Conservation (phyloP, 1,284 basidiomycete genomes). For the Nidula niveotomentosa region DNA sequence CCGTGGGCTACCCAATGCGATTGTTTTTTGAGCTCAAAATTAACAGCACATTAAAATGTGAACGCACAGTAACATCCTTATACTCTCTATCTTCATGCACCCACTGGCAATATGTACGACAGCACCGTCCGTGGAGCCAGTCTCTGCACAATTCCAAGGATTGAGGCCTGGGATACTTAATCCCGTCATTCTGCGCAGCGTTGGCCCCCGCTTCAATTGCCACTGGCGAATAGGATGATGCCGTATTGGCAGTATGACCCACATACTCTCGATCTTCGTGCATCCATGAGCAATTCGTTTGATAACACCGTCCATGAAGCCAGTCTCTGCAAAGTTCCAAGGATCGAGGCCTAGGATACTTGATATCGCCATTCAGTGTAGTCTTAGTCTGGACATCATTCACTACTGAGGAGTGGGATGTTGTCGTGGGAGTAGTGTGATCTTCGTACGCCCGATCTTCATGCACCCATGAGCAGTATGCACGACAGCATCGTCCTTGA, state of each 20-base stretch:
- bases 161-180: not conserved
- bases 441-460: too few relatives aligned
- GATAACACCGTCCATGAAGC: not conserved
- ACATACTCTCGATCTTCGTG: not conserved
- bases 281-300: not conserved
- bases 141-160: slow-evolving; percentile 8
- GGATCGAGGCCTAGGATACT: too few relatives aligned
- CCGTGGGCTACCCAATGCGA: too few relatives aligned
- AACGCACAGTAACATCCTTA: slow-evolving; percentile 18
- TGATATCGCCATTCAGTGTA: too few relatives aligned
- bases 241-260: too few relatives aligned
- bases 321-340: not conserved
- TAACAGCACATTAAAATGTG: not conserved
- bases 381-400: too few relatives aligned
- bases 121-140: slow-evolving; percentile 16
- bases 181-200: not conserved
- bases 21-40: too few relatives aligned
- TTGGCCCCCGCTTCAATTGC: not conserved
- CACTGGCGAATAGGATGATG: too few relatives aligned
- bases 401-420: too few relatives aligned
- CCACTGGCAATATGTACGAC: slow-evolving; percentile 21
- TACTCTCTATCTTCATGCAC: slow-evolving; percentile 32
- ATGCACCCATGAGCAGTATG: too few relatives aligned
- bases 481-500: not conserved
- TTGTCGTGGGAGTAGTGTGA: too few relatives aligned